Conservation (phyloP, 768 basidiomycete species). For the Tricholoma furcatifolium region DNA sequence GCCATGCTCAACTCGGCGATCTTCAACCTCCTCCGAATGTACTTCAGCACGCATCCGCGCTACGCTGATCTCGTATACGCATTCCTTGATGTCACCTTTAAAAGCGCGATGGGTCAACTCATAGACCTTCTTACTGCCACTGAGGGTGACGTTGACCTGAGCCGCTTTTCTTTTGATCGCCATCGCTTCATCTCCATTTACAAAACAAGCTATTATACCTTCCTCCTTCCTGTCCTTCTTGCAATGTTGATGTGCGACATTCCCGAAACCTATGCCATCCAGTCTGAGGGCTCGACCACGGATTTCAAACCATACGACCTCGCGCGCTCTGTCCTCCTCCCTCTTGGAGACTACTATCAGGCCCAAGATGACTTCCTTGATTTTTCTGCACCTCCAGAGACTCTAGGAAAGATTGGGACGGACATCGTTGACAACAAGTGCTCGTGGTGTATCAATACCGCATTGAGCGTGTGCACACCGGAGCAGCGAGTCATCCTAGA, state of each 20-base stretch:
- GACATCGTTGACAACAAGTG: constrained; percentile 99
- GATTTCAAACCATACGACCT: constrained; percentile 62
- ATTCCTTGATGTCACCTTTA: constrained; percentile 87
- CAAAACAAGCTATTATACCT: constrained; percentile 98
- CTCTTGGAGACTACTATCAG: no score
- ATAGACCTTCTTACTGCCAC: constrained; percentile 96
- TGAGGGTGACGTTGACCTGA: constrained; percentile 83
- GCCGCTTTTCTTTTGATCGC: constrained; percentile 83
- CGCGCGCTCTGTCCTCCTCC: no score
- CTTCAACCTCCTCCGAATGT: constrained; percentile 83
- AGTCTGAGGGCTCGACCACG: constrained; percentile 11
- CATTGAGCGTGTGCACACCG: constrained; percentile 55
- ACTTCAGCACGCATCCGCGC: constrained; percentile 78
- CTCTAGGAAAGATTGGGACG: no score
- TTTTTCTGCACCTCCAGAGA: constrained; percentile 84
- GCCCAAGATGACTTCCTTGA: no score
- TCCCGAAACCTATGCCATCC: constrained; percentile 46
- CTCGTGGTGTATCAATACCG: constrained; percentile 95
- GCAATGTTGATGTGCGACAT: constrained; percentile 80
- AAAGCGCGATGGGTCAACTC: constrained; percentile 95
- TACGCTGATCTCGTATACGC: constrained; percentile 90
- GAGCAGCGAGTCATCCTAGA: constrained; percentile 60
- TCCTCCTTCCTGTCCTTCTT: constrained; percentile 96
- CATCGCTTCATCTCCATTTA: constrained; percentile 92
- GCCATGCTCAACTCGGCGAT: constrained; percentile 97